Evolutionary conservation across 805 yeast genomes (phyloP).

Genomic region (Kuraishia capsulata): DNA sequence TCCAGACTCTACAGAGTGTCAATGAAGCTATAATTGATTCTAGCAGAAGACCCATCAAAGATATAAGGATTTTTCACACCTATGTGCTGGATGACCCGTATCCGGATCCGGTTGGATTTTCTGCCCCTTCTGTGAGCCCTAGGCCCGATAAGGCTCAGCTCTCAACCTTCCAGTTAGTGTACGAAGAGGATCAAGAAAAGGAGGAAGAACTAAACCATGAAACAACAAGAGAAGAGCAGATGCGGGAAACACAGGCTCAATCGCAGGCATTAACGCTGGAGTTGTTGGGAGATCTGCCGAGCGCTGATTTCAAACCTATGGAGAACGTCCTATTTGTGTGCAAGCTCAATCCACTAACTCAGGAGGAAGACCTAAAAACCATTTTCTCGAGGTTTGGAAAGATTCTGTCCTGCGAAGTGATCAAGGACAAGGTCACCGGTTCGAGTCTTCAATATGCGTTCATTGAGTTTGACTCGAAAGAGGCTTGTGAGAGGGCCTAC

Average conservation of each 20-base stretch:
- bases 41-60: slow-evolving; percentile 31
- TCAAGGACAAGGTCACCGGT: slow-evolving; percentile 37
- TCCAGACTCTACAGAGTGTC: slow-evolving; percentile 33
- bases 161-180: slow-evolving; percentile 22
- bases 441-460: slow-evolving; percentile 55
- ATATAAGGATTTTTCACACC: slow-evolving; percentile 42
- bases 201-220: slow-evolving; percentile 14
- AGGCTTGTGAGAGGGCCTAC: slow-evolving; percentile 54
- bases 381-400: slow-evolving; percentile 58
- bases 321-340: slow-evolving; percentile 57
- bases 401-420: slow-evolving; percentile 40
- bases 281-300: slow-evolving; percentile 53
- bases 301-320: slow-evolving; percentile 48
- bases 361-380: slow-evolving; percentile 42
- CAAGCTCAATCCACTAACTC: slow-evolving; percentile 52
- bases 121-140: slow-evolving; percentile 21
- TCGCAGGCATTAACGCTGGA: slow-evolving; percentile 56
- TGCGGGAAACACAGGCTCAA: slow-evolving; percentile 24
- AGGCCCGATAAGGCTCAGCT: slow-evolving; percentile 20
- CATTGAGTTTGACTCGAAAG: slow-evolving; percentile 39
- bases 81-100: slow-evolving; percentile 48
- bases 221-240: slow-evolving; percentile 11
- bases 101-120: slow-evolving; percentile 20
- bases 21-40: slow-evolving; percentile 30
- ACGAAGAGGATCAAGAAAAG: slow-evolving; percentile 11